Base-by-base conservation (phyloP, 2,329 filamentous ascomycete genomes). In the Pseudogymnoascus sp. region DNA sequence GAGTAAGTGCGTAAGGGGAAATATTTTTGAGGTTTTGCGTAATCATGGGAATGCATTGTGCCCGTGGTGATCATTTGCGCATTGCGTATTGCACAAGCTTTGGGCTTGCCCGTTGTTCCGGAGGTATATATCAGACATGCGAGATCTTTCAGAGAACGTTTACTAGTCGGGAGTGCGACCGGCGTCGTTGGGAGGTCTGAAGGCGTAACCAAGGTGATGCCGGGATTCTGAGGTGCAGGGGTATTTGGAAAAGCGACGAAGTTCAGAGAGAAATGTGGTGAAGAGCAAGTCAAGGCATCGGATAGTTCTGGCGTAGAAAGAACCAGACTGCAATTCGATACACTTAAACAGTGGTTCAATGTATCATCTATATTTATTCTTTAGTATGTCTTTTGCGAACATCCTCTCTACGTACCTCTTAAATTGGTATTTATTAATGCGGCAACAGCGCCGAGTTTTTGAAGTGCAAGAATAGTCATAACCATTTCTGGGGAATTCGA, bases 401-500 rank as follows among this genome's bases (percentile, higher is more conserved):
- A 44, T 33, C 4, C 23, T 62, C 31, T 60, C 31, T 44, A 65
- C 67, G 65, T 73, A 79, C 78, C 77, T 70, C 78, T 71, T 8
- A 80, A 70, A 62, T 76, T 79, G 10, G 72, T 78, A 66, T 81
- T 81, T 25, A 81, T 75, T 64, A 81, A 70, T 3, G 76, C 77
- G 38, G 75, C 73, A 5, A 78, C 74, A 12, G 75, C 77, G 16
- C 78, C 77, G 37, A 81, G 63, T 64, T 78, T 79, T 0, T 77
- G 74, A n/a, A 80, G 69, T 0, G 78, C 78, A 53, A 77, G 73
- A 12, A 77, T 70, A 1, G 71, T 70, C 16, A 79, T 71, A 1
- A 79, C 73, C 77, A 80, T 79, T 65, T 80, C 79, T 0, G 77
- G 78, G 0, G 77, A 80, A 65, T 81, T 81, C 11, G 73, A 77